These are phyloP conservation scores for Aegilops speltoides DNA, from an alignment of 176 grass and related monocot genomes.

Conservation along the genomic window DNA sequence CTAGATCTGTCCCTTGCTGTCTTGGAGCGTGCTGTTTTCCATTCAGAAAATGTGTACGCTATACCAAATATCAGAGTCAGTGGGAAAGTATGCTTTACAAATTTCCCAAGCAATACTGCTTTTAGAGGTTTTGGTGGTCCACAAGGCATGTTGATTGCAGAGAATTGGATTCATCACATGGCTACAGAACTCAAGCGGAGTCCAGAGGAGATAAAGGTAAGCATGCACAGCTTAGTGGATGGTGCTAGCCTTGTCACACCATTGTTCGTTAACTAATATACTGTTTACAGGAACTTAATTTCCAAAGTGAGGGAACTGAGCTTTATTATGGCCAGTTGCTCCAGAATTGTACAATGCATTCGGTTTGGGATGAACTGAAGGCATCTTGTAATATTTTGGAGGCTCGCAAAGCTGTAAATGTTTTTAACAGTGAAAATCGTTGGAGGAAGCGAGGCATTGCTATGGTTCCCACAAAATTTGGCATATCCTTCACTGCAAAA, in stretches of 20 bases:
- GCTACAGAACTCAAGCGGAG: conserved; percentile 70
- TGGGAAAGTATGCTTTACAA: conserved; percentile 91
- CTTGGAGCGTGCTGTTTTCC: conserved; percentile 78
- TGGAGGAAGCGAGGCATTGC: conserved; percentile 91
- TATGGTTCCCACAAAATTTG: conserved; percentile 94
- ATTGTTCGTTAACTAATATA: conserved; percentile 23
- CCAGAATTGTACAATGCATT: conserved; percentile 60
- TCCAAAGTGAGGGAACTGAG: conserved; percentile 67
- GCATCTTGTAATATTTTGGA: conserved; percentile 73
- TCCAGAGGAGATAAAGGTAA: conserved; percentile 87
- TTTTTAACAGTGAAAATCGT: conserved; percentile 74
- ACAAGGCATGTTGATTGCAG: conserved; percentile 85
- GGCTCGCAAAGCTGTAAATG: conserved; percentile 39
- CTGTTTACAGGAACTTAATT: conserved; percentile 77
- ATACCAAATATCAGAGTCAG: conserved; percentile 69
- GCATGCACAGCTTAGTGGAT: conserved; percentile 10
- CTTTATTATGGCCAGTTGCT: conserved; percentile 86
- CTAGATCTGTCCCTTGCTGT: conserved; percentile 76
- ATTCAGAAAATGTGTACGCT: conserved; percentile 89
- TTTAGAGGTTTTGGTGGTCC: conserved; percentile 98
- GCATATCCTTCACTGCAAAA: conserved; percentile 83
- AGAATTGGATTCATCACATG: conserved; percentile 93
- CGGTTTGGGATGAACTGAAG: conserved; percentile 90
- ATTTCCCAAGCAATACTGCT: conserved; percentile 95
- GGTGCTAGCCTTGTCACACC: conserved; percentile 6